Percentiles rank a stretch among this genome's conserved stretches.
Conservation (phyloP, 2,329 filamentous ascomycete species). For the Coniochaeta pulveracea region DNA sequence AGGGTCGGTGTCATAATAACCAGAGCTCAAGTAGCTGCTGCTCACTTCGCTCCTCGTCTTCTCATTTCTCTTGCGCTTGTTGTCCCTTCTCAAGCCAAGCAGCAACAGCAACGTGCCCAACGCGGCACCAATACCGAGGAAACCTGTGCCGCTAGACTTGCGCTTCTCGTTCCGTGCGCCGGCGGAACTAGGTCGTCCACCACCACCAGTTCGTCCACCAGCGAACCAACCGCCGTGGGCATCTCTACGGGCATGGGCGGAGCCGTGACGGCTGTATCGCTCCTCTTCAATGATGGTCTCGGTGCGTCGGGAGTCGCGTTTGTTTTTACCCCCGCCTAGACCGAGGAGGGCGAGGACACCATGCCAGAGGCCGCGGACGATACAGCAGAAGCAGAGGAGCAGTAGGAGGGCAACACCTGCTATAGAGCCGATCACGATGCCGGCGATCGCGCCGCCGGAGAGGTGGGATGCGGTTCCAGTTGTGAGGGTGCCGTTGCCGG, state of each 20-base stretch:
- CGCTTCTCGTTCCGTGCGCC: slow-evolving; percentile 35
- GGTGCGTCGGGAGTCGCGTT: slow-evolving; percentile 30
- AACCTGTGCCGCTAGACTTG: slow-evolving; percentile 34
- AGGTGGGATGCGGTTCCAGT: slow-evolving; percentile 33
- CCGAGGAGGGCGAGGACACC: slow-evolving; percentile 50
- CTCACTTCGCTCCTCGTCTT: slow-evolving; percentile 30
- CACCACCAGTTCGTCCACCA: too few species aligned
- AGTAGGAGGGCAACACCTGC: slow-evolving; percentile 55
- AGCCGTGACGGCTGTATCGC: slow-evolving; percentile 40
- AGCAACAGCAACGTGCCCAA: slow-evolving; percentile 40
- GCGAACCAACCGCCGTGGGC: slow-evolving; percentile 47
- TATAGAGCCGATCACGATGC: slow-evolving; percentile 67
- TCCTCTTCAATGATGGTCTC: slow-evolving; percentile 46
- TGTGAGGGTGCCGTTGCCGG: slow-evolving; percentile 24
- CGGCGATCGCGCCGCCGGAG: slow-evolving; percentile 65
- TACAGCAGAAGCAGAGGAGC: slow-evolving; percentile 66
- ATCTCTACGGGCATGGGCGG: slow-evolving; percentile 35
- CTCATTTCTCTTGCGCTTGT: slow-evolving; percentile 29
- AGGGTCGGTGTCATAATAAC: slow-evolving; percentile 38
- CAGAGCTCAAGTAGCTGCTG: slow-evolving; percentile 39
- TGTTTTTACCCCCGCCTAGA: slow-evolving; percentile 38
- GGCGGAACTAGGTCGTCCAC: slow-evolving; percentile 29
- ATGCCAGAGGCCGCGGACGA: slow-evolving; percentile 50
- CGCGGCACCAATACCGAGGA: slow-evolving; percentile 40
- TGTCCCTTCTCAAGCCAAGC: slow-evolving; percentile 39